Evolutionary conservation across 345 rosid genomes (phyloP).

Genomic region (Brassica nigra): DNA sequence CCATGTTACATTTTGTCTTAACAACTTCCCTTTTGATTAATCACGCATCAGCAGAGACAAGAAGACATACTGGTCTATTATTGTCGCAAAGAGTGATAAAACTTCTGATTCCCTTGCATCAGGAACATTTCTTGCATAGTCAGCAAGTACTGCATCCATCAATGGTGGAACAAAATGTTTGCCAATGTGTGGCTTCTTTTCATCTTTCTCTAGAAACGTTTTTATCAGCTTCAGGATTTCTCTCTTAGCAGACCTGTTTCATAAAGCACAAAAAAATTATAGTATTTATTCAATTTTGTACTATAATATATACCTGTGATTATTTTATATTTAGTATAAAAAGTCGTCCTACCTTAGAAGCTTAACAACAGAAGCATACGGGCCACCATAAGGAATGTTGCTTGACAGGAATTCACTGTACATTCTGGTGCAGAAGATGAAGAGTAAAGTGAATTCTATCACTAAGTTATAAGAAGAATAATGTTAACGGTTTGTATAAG

Average conservation of each 20-base stretch:
- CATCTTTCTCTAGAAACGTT: slow-evolving; percentile 96
- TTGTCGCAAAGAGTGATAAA: slow-evolving; percentile 88
- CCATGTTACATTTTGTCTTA: slow-evolving; percentile 11
- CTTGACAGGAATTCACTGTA: slow-evolving; percentile 96
- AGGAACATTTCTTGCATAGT: slow-evolving; percentile 94
- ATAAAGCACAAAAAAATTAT: slow-evolving; percentile 14
- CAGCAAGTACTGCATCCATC: slow-evolving; percentile 98
- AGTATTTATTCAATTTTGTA: slow-evolving; percentile 15
- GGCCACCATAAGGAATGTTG: slow-evolving; percentile 85
- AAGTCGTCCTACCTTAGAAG: slow-evolving; percentile 64
- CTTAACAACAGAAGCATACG: slow-evolving; percentile 85
- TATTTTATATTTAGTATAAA: slow-evolving; percentile 5
- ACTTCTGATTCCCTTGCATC: slow-evolving; percentile 99
- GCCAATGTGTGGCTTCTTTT: slow-evolving; percentile 85
- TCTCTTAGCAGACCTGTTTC: slow-evolving; percentile 88
- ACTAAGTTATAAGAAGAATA: not conserved
- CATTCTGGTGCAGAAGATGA: slow-evolving; percentile 66
- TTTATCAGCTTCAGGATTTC: slow-evolving; percentile 95
- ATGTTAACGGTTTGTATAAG: not conserved
- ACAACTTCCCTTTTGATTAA: slow-evolving; percentile 54
- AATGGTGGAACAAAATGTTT: slow-evolving; percentile 97
- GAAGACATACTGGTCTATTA: slow-evolving; percentile 79
- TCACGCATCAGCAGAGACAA: slow-evolving; percentile 5
- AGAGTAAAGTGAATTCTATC: not conserved
- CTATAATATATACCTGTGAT: not conserved